phyloP scores from a whole-genome alignment of 163 green algal genomes.

The Scenedesmus sp. region DNA sequence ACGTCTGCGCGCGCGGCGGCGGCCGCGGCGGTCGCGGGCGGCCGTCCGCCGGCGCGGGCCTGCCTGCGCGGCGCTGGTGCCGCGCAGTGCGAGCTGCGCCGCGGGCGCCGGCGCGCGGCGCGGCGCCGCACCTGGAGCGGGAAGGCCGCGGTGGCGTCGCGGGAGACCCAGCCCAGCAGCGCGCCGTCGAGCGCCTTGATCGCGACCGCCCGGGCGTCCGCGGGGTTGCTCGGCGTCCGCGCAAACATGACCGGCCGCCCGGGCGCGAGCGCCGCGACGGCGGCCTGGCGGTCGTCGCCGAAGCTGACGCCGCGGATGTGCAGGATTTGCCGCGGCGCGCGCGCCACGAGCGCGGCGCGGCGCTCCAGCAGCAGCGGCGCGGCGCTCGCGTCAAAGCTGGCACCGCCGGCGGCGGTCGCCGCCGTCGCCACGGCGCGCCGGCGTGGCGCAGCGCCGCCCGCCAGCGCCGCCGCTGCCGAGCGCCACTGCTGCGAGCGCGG shows the following conservation, averaged over 20 bases:
- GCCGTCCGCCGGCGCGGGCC: too few relatives aligned
- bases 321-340: not conserved
- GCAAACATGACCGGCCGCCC: constrained; percentile 17
- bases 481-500: too few relatives aligned
- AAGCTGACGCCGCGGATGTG: constrained; percentile 14
- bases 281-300: not conserved
- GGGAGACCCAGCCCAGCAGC: not conserved
- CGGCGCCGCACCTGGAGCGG: not conserved
- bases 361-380: too few relatives aligned
- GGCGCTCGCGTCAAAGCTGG: too few relatives aligned
- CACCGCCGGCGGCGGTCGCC: too few relatives aligned
- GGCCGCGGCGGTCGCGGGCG: too few relatives aligned
- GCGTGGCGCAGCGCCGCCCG: too few relatives aligned
- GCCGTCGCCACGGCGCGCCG: too few relatives aligned
- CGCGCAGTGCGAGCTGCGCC: too few relatives aligned
- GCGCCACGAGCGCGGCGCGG: not conserved
- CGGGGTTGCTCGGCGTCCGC: constrained; percentile 16
- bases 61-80: too few relatives aligned
- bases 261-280: not conserved
- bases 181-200: constrained; percentile 8
- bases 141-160: not conserved
- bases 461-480: too few relatives aligned
- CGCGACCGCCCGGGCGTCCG: constrained; percentile 16
- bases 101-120: too few relatives aligned
- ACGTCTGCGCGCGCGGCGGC: not conserved